phyloP scores from a whole-genome alignment of 441 rosid genomes.

The Jatropha podagrica region DNA sequence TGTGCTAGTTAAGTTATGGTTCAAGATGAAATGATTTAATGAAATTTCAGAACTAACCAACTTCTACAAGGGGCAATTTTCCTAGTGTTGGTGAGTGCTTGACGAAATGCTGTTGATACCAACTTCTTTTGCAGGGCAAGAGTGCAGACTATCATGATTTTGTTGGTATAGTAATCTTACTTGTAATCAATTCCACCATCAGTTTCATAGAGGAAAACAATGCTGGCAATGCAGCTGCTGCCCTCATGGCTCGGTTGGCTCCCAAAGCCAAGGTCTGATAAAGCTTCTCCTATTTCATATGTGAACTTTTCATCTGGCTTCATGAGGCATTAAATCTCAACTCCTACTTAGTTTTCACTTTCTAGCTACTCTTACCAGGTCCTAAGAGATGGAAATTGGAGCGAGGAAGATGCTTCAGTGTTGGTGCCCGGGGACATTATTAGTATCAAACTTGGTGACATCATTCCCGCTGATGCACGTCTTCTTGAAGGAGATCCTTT shows the following conservation, averaged over 20 bases:
- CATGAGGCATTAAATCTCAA: background rate
- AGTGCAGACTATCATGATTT: slow-evolving; percentile 95
- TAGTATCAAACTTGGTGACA: slow-evolving; percentile 55
- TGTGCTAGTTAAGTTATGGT: background rate
- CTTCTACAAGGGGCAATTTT: background rate
- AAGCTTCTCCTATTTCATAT: background rate
- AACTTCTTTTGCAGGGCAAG: slow-evolving; percentile 52
- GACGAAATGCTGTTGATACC: background rate
- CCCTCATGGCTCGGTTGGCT: slow-evolving; percentile 96
- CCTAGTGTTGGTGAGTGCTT: background rate
- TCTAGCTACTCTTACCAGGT: slow-evolving; percentile 39
- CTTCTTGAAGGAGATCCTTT: slow-evolving; percentile 65
- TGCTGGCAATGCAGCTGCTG: slow-evolving; percentile 97
- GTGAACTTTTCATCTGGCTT: background rate
- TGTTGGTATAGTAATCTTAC: slow-evolving; percentile 69
- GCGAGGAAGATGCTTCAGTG: slow-evolving; percentile 74
- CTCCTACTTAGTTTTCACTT: background rate
- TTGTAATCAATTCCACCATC: slow-evolving; percentile 86
- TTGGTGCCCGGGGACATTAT: slow-evolving; percentile 81
- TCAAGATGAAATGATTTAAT: background rate
- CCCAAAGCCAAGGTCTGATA: slow-evolving; percentile 82
- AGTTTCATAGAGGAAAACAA: slow-evolving; percentile 94
- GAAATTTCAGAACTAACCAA: background rate
- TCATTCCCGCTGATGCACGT: slow-evolving; percentile 62
- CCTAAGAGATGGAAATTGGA: slow-evolving; percentile 81